Base-by-base conservation (phyloP, 2,329 filamentous ascomycete genomes). In the Penicillium sp. region DNA sequence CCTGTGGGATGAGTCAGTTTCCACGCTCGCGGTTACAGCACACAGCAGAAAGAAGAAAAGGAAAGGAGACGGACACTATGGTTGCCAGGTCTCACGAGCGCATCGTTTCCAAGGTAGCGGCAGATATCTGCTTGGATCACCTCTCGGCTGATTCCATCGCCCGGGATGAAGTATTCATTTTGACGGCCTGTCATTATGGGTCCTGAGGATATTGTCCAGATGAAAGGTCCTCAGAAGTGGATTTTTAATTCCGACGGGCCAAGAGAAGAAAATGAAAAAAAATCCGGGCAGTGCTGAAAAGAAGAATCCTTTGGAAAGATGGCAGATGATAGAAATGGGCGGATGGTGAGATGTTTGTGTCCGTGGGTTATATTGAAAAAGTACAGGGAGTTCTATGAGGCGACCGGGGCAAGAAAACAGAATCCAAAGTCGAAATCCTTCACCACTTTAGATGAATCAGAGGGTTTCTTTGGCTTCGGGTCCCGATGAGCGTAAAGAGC, bases 101-200 rank as follows among this genome's bases (percentile, higher is more conserved):
- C 91, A 82, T 93, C 91, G 77, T 92, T 92, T 73, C 91, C 91
- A 70, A 93, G 85, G 76, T 92, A 93, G 75, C 90, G 89, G 82
- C 91, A 93, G 68, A 93, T 92, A 76, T 93, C 91, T 75, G 90
- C 89, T 66, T 91, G 91, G 79, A 93, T 92, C 72, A 93, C 91
- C 78, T 93, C 90, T 71, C 90, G 88, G 76, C 91, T 90, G 78
- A 93, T 93, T 75, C 91, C 90, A 78, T 92, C 89, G 72, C 89
- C 87, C 50, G 89, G 89, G 59, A 93, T 88, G 77, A 93, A 93
- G 76, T 92, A 93, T 80, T 92, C 89, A 78, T 91, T 91, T 76
- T 90, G 78, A 72, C 78, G 77, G 72, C 74, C 75, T 70, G 76
- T 76, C 77, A 79, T 79, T 68, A 66, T 77, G 72, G 54, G 22